Evolutionary conservation across 78 protist genomes (phyloP), one percentile per base, ranked within the genome.

Genomic region (Dictyostelium purpureum): DNA sequence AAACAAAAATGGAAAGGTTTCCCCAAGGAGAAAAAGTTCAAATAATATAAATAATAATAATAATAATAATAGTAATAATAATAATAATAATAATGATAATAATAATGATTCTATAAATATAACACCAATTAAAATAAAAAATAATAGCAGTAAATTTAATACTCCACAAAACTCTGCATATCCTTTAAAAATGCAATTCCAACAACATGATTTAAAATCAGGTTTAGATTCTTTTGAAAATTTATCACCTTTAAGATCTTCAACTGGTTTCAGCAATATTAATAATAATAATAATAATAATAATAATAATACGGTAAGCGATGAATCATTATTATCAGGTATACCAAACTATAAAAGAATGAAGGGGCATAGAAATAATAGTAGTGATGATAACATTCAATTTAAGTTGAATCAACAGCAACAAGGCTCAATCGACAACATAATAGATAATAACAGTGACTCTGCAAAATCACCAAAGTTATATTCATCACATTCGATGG

Each of bases 221-320:
- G 31, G 31, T 59, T 59, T 59, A 21, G 69, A 59, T 59, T 59
- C 69, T 26, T 59, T 59, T 59, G 69, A 59, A 59, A 59, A 59
- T 31, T 31, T 59, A 31, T 59, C 69, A 31, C 69, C 69, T 28
- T 16, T 59, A 59, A 59, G 69, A 59, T 59, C 69, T 14, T 59
- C 69, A 59, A 59, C 69, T 26, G 24, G 14, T 3, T 59, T 59
- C 18, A 59, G 28, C 2, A 63, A 63, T 16, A 63, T 16, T 33
- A 33, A 16, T 31, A 33, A 16, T n/a, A n/a, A n/a, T 31, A 63
- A 14, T 31, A 57, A 57, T 26, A 57, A 57, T 0, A 57, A 35
- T 21, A 54, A 9, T 59, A 59, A 59, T n/a, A 59, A 11, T 59
- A 59, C 24, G 33, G 33, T n/a, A n/a, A n/a, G 31, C 19, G 11